Conservation (phyloP, 768 basidiomycete species). For the Arthromyces matolae region DNA sequence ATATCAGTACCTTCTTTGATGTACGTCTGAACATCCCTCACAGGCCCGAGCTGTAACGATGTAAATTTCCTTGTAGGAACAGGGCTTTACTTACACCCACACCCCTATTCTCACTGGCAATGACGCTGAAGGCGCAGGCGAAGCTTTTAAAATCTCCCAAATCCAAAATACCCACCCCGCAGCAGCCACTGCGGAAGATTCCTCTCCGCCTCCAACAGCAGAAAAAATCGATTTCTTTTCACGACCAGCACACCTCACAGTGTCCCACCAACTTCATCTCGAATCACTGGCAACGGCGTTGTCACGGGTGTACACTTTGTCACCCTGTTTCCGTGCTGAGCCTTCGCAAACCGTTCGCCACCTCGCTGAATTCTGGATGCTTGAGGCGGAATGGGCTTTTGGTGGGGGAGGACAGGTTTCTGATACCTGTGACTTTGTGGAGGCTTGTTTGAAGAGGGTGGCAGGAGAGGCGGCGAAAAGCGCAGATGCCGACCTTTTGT, state of each 20-base stretch:
- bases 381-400: conserved; percentile 87
- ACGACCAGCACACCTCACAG: conserved; percentile 79
- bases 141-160: conserved; percentile 72
- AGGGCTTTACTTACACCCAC: conserved; percentile 75
- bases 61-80: conserved; percentile 39
- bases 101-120: conserved; percentile 87
- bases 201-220: conserved; percentile 12
- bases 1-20: conserved; percentile 68
- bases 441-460: conserved; percentile 30
- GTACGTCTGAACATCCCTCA: conserved; percentile 41
- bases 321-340: conserved; percentile 94
- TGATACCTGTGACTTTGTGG: conserved; percentile 40
- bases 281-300: conserved; percentile 80
- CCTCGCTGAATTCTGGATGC: conserved; percentile 98
- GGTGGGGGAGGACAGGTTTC: conserved; percentile 26
- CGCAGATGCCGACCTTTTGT: conserved; percentile 33
- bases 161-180: conserved; percentile 29
- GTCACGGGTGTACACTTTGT: conserved; percentile 85
- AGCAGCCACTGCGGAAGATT: conserved; percentile 7
- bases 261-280: conserved; percentile 94
- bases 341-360: conserved; percentile 85
- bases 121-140: conserved; percentile 96
- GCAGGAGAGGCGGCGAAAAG: conserved; percentile 17
- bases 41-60: neutral
- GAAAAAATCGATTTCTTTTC: conserved; percentile 61